These are phyloP conservation scores for Pythium rhizo-oryzae DNA, from an alignment of 352 stramenopile species.

Conservation along the genomic window DNA sequence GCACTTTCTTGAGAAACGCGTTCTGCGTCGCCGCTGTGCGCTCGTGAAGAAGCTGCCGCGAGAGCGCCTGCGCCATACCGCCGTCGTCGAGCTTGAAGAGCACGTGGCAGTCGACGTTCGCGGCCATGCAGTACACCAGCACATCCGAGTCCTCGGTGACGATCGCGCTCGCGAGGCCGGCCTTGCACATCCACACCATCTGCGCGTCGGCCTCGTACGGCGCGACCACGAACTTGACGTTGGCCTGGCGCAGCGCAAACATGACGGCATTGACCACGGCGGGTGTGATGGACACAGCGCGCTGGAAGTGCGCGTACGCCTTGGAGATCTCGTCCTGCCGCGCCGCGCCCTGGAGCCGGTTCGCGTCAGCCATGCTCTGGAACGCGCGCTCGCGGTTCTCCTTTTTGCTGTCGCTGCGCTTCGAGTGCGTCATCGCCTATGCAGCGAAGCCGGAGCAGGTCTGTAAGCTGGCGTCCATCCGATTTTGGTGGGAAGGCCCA, in stretches of 20 bases:
- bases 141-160: slow-evolving; percentile 85
- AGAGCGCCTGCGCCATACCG: slow-evolving; percentile 61
- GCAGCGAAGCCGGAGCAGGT: not conserved
- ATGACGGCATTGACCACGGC: slow-evolving; percentile 64
- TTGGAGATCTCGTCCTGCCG: slow-evolving; percentile 60
- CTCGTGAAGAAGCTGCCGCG: slow-evolving; percentile 52
- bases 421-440: slow-evolving; percentile 67
- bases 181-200: slow-evolving; percentile 85
- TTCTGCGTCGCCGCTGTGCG: slow-evolving; percentile 46
- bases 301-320: slow-evolving; percentile 62
- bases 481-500: not conserved
- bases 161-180: slow-evolving; percentile 55
- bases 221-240: slow-evolving; percentile 65
- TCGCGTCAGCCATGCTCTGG: slow-evolving; percentile 51
- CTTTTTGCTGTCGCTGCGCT: slow-evolving; percentile 57
- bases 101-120: slow-evolving; percentile 50
- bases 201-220: slow-evolving; percentile 79
- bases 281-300: slow-evolving; percentile 67
- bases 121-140: slow-evolving; percentile 71
- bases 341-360: slow-evolving; percentile 46
- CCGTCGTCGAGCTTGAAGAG: slow-evolving; percentile 76
- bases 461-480: too few species aligned
- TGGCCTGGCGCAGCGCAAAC: slow-evolving; percentile 44
- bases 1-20: slow-evolving; percentile 65
- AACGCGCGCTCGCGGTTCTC: slow-evolving; percentile 58